Base-by-base conservation (phyloP, 177 flowering plant species). In the Telopea speciosissima region DNA sequence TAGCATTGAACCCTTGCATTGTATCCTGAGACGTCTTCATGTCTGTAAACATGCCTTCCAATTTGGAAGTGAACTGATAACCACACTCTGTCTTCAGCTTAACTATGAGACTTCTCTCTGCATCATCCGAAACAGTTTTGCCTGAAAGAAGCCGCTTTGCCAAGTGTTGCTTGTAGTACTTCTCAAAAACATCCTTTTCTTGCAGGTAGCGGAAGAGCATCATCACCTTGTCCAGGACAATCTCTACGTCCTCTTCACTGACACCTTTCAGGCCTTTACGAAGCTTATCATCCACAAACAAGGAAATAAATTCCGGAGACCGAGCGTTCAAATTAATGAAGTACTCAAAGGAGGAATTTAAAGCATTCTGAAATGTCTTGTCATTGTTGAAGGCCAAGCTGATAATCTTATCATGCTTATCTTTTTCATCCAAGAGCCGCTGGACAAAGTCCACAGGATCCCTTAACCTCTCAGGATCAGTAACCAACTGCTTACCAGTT, bases 361-460 rank as follows among this genome's bases (percentile, higher is more conserved):
- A 72, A 69, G 97, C 96, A 82, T 90, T 89, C 75, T 90, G 97
- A 86, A 92, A 92, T 19, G 92, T 86, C 81, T 89, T 90, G 76
- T 92, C 97, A 68, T 89, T 90, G 82, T 66, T 84, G 67, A 90
- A 92, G 26, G 96, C 86, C 72, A 54, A 65, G 71, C 63, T 80
- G 52, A 90, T 92, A 68, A 92, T 85, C 65, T 80, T 88, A 74
- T 92, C 96, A 68, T 90, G 81, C 74, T 92, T 92, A 76, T 92
- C 97, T 67, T 85, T 88, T 77, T 88, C 86, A 75, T 92, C 87
- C 74, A 90, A 73, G 17, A 90, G 87, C 26, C 86, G 76, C 71
- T 90, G 93, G 17, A 92, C 96, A 81, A 89, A 92, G 22, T 92
- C 96, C 63, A 92, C 96, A 21, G 97, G 94, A 76, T 92, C 91